Percentiles rank a stretch among this genome's conserved stretches.
Evolutionary conservation across 2,329 filamentous ascomycete genomes (phyloP).

Genomic region (Sclerotinia spermophila): DNA sequence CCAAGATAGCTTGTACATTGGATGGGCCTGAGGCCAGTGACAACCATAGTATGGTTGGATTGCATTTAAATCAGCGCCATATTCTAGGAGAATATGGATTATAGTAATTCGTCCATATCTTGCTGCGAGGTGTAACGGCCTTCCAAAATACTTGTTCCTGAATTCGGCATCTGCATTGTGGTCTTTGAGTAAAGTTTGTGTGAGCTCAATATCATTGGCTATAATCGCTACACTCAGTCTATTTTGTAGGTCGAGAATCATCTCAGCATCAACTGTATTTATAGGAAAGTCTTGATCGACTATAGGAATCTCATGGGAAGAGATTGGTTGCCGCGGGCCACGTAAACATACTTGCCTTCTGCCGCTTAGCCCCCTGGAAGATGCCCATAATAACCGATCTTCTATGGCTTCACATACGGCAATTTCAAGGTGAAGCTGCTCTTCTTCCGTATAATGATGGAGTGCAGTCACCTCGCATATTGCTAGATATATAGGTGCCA

Average conservation of each 20-base stretch:
- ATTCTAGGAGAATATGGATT: neutral
- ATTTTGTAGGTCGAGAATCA: neutral
- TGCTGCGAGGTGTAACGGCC: conserved; percentile 2
- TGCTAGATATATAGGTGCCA: neutral
- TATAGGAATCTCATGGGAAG: too few relatives aligned
- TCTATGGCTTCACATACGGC: neutral
- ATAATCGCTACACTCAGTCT: neutral
- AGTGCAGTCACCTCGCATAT: too few relatives aligned
- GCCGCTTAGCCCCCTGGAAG: neutral
- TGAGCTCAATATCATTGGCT: neutral
- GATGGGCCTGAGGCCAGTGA: neutral
- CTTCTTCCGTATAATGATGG: too few relatives aligned
- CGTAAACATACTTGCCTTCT: neutral
- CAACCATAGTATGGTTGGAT: neutral
- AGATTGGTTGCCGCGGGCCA: neutral
- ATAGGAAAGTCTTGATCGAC: too few relatives aligned
- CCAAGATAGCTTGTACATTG: neutral
- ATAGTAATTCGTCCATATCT: neutral
- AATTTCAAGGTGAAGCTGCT: neutral
- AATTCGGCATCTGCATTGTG: neutral
- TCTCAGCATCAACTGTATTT: too few relatives aligned
- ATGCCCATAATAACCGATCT: neutral
- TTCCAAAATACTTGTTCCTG: neutral
- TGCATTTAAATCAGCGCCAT: neutral
- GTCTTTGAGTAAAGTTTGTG: neutral